Conservation (phyloP, 2,329 filamentous ascomycete species). For the Geosmithia putterillii region DNA sequence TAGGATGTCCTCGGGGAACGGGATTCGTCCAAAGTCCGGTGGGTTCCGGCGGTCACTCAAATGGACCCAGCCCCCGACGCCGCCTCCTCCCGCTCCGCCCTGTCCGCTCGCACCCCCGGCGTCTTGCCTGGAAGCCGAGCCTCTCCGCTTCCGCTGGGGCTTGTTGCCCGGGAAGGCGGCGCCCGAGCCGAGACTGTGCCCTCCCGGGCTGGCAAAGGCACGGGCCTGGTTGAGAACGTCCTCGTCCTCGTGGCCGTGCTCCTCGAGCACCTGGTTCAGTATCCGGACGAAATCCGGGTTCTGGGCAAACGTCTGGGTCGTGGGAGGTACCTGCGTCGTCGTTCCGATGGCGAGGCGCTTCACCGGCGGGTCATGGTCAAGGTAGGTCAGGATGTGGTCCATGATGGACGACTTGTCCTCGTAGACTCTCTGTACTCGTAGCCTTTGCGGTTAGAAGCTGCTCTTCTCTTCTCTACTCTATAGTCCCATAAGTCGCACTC, state of each 20-base stretch:
- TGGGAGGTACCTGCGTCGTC: slow-evolving; percentile 45
- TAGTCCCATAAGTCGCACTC: slow-evolving; percentile 10
- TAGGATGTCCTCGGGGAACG: slow-evolving; percentile 58
- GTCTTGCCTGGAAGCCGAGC: slow-evolving; percentile 18
- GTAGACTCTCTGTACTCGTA: slow-evolving; percentile 40
- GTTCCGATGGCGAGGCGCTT: slow-evolving; percentile 44
- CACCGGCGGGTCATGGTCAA: slow-evolving; percentile 44
- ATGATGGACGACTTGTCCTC: slow-evolving; percentile 30
- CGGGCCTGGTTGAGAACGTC: slow-evolving; percentile 42
- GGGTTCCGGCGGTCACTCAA: slow-evolving; percentile 52
- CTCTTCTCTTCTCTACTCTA: neutral
- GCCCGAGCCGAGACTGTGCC: slow-evolving; percentile 36
- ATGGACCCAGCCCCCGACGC: slow-evolving; percentile 51
- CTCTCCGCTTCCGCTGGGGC: slow-evolving; percentile 22
- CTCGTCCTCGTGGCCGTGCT: slow-evolving; percentile 44
- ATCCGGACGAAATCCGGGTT: slow-evolving; percentile 48
- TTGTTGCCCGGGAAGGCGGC: slow-evolving; percentile 32
- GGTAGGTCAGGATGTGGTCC: slow-evolving; percentile 44
- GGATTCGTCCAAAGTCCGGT: slow-evolving; percentile 55
- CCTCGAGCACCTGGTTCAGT: slow-evolving; percentile 41
- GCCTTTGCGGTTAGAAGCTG: neutral
- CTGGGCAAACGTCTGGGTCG: slow-evolving; percentile 44
- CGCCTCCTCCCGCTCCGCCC: slow-evolving; percentile 48
- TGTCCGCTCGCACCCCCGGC: slow-evolving; percentile 44
- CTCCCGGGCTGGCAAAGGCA: slow-evolving; percentile 47